Evolutionary conservation across 768 basidiomycete species (phyloP).

Genomic region (Neoboletus magnificus): DNA sequence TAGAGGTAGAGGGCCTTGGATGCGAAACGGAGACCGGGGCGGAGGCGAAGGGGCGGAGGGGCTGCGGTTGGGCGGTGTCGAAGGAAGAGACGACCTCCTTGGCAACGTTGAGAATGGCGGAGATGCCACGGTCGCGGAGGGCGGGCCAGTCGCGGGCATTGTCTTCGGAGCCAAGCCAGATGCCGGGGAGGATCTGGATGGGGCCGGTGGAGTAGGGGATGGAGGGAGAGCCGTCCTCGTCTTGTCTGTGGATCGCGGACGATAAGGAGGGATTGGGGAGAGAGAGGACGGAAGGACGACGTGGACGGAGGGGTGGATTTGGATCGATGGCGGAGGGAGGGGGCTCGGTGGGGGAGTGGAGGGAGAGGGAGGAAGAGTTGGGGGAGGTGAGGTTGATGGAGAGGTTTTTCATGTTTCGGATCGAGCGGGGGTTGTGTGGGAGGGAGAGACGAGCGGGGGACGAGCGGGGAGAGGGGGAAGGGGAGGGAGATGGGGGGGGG

Average conservation of each 20-base stretch:
- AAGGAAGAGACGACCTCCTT: conserved; percentile 84
- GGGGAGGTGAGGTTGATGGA: conserved; percentile 66
- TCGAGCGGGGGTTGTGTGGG: conserved; percentile 41
- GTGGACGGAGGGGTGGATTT: conserved; percentile 37
- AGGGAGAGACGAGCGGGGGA: conserved; percentile 16
- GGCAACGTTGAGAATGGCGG: conserved; percentile 85
- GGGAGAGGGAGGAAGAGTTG: conserved; percentile 54
- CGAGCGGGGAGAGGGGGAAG: background rate
- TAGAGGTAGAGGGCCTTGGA: conserved; percentile 37
- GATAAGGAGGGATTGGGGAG: conserved; percentile 53
- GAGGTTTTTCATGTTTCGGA: conserved; percentile 73
- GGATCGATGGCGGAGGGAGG: conserved; percentile 33
- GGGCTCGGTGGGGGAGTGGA: conserved; percentile 34
- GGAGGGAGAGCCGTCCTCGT: conserved; percentile 57
- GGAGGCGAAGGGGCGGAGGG: conserved; percentile 61
- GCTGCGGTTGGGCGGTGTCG: conserved; percentile 45
- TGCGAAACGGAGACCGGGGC: conserved; percentile 57
- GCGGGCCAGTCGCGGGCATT: conserved; percentile 80
- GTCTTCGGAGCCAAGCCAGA: conserved; percentile 92
- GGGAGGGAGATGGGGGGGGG: background rate
- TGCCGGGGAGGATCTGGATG: conserved; percentile 75
- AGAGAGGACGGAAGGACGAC: conserved; percentile 71
- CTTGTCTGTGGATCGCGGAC: conserved; percentile 58
- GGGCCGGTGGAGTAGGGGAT: conserved; percentile 80
- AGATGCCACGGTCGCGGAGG: conserved; percentile 69